phyloP scores from a whole-genome alignment of 345 rosid species.

The Garcia nutans region DNA sequence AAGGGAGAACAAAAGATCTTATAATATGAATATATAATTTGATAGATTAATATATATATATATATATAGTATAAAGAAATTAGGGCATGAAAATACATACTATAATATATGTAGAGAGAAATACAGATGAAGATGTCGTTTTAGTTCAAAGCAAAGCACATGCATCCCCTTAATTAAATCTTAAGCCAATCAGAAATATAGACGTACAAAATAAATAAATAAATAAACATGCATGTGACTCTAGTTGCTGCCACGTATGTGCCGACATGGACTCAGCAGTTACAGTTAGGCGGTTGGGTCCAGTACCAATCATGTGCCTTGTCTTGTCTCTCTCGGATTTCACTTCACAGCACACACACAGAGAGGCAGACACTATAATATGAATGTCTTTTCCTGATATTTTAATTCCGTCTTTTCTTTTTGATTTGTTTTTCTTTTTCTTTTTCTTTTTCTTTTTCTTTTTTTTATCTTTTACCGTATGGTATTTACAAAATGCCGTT shows the following conservation, averaged over 20 bases:
- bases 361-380: neutral
- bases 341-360: neutral
- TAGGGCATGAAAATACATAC: slow-evolving; percentile 11
- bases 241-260: slow-evolving; percentile 44
- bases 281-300: slow-evolving; percentile 31
- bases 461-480: no score
- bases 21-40: neutral
- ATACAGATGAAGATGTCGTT: slow-evolving; percentile 28
- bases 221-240: slow-evolving; percentile 34
- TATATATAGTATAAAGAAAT: neutral
- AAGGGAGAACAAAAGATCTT: slow-evolving; percentile 10
- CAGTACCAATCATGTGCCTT: slow-evolving; percentile 34
- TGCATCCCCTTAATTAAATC: slow-evolving; percentile 24
- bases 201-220: neutral
- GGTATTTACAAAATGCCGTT: no score
- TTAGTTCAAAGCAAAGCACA: slow-evolving; percentile 31
- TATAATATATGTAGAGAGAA: no score
- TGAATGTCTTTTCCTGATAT: no score
- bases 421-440: no score
- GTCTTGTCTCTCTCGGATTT: slow-evolving; percentile 22
- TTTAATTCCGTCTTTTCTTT: no score
- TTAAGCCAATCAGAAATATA: neutral
- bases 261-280: slow-evolving; percentile 38
- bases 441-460: no score
- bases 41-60: neutral